Evolutionary conservation across 352 stramenopile species (phyloP).

Genomic region (Phytophthora citricola): DNA sequence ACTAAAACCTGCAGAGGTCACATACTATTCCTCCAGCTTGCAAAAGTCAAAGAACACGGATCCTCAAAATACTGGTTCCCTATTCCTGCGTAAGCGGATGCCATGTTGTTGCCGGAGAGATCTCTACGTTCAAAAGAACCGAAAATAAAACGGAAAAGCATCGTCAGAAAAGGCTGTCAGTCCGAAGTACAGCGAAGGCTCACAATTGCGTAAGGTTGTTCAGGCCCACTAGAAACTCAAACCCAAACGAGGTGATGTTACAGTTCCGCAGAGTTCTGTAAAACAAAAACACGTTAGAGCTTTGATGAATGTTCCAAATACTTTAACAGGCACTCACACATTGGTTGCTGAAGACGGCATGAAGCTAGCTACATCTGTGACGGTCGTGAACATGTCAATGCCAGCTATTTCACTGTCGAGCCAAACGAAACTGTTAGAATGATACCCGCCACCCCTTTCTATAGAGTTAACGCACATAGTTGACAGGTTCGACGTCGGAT

Average conservation of each 20-base stretch:
- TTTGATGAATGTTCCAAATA: too few relatives aligned
- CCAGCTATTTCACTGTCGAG: conserved; percentile 23
- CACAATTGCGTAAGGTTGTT: conserved; percentile 42
- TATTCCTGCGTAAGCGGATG: conserved; percentile 39
- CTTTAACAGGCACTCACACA: conserved; percentile 20
- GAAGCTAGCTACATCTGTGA: conserved; percentile 20
- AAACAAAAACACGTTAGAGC: not conserved
- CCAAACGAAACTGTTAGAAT: not conserved
- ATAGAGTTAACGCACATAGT: conserved; percentile 23
- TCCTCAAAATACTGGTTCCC: conserved; percentile 15
- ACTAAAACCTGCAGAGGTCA: not conserved
- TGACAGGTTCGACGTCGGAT: conserved; percentile 17
- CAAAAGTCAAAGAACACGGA: conserved; percentile 29
- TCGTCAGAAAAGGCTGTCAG: too few relatives aligned
- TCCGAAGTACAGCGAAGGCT: not conserved
- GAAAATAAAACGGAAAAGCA: not conserved
- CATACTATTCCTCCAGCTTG: conserved; percentile 42
- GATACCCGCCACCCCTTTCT: too few relatives aligned
- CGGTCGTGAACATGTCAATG: conserved; percentile 36
- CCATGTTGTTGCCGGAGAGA: conserved; percentile 48
- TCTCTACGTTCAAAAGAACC: conserved; percentile 32
- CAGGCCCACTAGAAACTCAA: conserved; percentile 36
- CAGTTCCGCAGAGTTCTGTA: conserved; percentile 47
- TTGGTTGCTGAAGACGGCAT: conserved; percentile 28
- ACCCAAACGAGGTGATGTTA: conserved; percentile 48